A percentile compares a stretch with the other conserved stretches of the same genome.
Evolutionary conservation across 345 rosid genomes (phyloP).

Genomic region (Salix suchowensis): DNA sequence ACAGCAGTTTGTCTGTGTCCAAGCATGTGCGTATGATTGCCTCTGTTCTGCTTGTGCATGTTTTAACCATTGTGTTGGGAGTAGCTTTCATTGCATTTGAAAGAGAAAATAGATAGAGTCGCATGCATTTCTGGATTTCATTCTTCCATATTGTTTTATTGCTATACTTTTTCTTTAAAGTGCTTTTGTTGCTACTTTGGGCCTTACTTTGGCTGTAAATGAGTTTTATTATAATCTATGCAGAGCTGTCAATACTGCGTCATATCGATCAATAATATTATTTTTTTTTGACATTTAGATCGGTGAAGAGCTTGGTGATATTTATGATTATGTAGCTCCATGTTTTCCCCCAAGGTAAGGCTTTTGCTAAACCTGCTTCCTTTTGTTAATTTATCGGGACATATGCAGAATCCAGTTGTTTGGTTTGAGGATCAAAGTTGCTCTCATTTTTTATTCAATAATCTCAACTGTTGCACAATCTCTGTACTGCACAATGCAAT

Average conservation of each 20-base stretch:
- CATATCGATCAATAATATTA: neutral
- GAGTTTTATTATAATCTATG: neutral
- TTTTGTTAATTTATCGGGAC: neutral
- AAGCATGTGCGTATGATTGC: neutral
- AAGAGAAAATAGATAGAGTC: neutral
- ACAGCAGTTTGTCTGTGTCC: neutral
- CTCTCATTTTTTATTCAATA: neutral
- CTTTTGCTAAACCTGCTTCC: neutral
- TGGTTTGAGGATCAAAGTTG: neutral
- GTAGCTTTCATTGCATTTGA: neutral
- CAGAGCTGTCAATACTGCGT: neutral
- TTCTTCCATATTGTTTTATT: neutral
- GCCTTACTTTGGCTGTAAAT: neutral
- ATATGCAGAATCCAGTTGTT: neutral
- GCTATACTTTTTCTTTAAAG: neutral
- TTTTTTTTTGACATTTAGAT: constrained; percentile 47
- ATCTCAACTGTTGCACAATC: neutral
- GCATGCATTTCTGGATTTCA: neutral
- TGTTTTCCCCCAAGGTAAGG: constrained; percentile 92
- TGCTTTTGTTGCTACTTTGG: neutral
- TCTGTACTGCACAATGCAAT: too few relatives aligned
- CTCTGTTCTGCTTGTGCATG: neutral
- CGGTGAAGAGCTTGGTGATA: constrained; percentile 99
- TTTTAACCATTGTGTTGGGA: neutral
- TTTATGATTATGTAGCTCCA: constrained; percentile 97